A percentile compares a stretch with the other conserved stretches of the same genome.
These are phyloP conservation scores for Talaromyces stipitatus DNA, from an alignment of 495 filamentous ascomycete species.

Conservation along the genomic window DNA sequence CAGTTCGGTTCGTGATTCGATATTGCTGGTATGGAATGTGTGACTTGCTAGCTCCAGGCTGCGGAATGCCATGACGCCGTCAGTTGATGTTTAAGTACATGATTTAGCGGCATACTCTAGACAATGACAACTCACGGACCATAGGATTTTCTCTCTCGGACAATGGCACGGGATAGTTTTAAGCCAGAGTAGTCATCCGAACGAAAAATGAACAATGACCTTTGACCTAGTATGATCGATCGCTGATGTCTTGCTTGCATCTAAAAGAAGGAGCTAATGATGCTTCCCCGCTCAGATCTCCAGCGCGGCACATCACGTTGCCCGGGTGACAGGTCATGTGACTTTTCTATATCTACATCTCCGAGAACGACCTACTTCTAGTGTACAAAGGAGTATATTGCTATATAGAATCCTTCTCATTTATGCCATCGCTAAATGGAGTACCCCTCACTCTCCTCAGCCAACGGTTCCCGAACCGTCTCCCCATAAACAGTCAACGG, in stretches of 20 bases:
- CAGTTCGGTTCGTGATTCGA: background rate
- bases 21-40: background rate
- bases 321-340: constrained; percentile 2
- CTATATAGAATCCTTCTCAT: background rate
- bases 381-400: background rate
- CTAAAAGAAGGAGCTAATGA: background rate
- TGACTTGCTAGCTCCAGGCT: background rate
- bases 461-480: constrained; percentile 34
- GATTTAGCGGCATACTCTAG: background rate
- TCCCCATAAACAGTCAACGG: constrained; percentile 80
- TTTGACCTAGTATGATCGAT: too few species aligned
- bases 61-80: background rate
- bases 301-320: background rate
- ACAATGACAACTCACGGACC: background rate
- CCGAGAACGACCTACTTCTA: background rate
- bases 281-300: background rate
- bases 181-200: background rate
- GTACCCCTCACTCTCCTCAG: constrained; percentile 41
- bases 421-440: constrained; percentile 24
- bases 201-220: background rate
- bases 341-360: background rate
- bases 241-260: too few species aligned
- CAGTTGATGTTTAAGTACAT: background rate
- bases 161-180: too few species aligned
- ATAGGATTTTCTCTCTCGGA: background rate